Conservation (phyloP, 1,284 basidiomycete species). For the Boletellus sp. region DNA sequence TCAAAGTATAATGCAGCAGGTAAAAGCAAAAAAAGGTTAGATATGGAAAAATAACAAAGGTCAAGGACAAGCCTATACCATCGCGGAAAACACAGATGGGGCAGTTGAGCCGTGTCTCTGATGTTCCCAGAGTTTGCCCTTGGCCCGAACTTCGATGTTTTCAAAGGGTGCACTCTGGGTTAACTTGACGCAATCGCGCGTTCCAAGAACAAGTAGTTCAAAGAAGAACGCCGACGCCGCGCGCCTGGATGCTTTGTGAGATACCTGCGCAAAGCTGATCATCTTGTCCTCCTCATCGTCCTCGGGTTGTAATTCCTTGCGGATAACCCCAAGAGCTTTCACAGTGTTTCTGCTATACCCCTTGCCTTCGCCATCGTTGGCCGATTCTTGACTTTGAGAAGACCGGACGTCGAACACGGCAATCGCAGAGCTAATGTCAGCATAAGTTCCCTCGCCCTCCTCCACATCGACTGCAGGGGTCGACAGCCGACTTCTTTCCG, state of each 20-base stretch:
- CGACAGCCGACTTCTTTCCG: constrained; percentile 62
- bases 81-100: constrained; percentile 39
- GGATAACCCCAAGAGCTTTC: constrained; percentile 82
- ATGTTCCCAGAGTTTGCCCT: constrained; percentile 80
- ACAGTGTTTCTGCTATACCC: constrained; percentile 89
- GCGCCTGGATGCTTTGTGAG: constrained; percentile 74
- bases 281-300: constrained; percentile 66
- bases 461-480: constrained; percentile 65
- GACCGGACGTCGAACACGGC: constrained; percentile 75
- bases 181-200: constrained; percentile 84
- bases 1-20: neutral
- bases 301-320: constrained; percentile 69
- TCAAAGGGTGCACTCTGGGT: constrained; percentile 75
- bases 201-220: constrained; percentile 90
- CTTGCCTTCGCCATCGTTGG: constrained; percentile 53
- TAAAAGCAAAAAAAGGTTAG: constrained; percentile 9
- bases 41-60: neutral
- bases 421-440: constrained; percentile 73
- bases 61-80: constrained; percentile 20
- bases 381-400: constrained; percentile 45
- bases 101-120: constrained; percentile 52
- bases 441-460: constrained; percentile 61
- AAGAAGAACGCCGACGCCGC: constrained; percentile 98
- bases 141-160: constrained; percentile 82
- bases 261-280: constrained; percentile 33